Evolutionary conservation across 2,329 filamentous ascomycete species (phyloP), one percentile per base, ranked within the genome.

Genomic region (Davidsoniella eucalypti): DNA sequence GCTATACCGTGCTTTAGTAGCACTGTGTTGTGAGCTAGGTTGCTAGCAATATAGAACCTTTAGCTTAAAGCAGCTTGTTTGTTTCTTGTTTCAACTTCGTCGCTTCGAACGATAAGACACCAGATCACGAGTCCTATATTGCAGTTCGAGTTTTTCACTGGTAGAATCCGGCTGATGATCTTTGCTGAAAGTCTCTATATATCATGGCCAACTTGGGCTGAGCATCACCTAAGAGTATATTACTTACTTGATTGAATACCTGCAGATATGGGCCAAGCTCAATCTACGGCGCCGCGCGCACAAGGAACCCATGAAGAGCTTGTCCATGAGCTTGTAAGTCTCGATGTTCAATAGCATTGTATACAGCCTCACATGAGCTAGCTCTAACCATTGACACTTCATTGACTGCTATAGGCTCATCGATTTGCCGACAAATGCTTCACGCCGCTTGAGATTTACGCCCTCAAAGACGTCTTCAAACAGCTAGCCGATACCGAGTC

Each of bases 341-440:
- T 21, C 8, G 36, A 33, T 37, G 17, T 38, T 26, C 1, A 12
- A 36, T 37, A 33, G 4, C 9, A 18, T 45, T 33, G 18, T 14
- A 39, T 41, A 33, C 16, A 41, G 25, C 37, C n/a, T 23, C 2
- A 23, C 5, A 23, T 23, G 21, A 43, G 21, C 16, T 17, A 18
- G 7, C 21, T 23, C 6, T 12, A 21, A 44, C 14, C 16, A 4
- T 4, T 6, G 37, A 40, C 5, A 23, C 21, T 23, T 23, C 5
- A 5, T 38, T 44, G 29, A 51, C 49, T 38, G 41, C 36, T 17
- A 16, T 52, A 82, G 78, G 76, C 76, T 55, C 64, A 67, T 50
- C 73, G 67, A 57, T 86, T 87, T 61, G 80, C 77, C 50, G 72
- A 77, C 52, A 80, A 78, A 58, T 84, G 79, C 64, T 86, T 83